Base-by-base conservation (phyloP, 441 rosid species). In the Adansonia madagascariensis region DNA sequence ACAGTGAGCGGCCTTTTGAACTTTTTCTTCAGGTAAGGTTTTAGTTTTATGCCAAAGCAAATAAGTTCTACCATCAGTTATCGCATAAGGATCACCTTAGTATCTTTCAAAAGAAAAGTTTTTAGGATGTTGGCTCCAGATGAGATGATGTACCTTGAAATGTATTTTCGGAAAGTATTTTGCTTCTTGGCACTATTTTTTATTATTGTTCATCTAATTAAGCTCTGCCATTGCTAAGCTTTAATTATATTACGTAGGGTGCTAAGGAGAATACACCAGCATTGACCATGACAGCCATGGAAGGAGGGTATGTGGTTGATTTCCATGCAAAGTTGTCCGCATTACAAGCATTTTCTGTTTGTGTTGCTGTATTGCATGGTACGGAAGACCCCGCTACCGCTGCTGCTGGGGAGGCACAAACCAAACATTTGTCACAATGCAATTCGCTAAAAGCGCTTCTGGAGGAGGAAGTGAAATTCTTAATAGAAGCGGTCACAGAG, bases 251-350 rank as follows among this genome's bases (percentile, higher is more conserved):
- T 43, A 39, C 53, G 3, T 78, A 93, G 99, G 98, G 97, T 56
- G 81, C 81, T 8, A 94, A 91, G 81, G 97, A 89, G 75, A 85
- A 77, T 20, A 80, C 79, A 49, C 89, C 95, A 4, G 91, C 95
- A 78, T 80, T 97, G 78, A 79, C 87, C 71, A 84, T 97, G 90
- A 83, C 82, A 53, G 78, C 80, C 66, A 82, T 86, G 22, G 88
- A 93, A 77, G 98, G 97, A 63, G 87, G 81, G 24, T 92, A 93
- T 79, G 90, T 89, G 11, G 91, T 97, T 69, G 90, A 93, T 73
- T 97, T 97, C 86, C 98, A 94, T 2, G 99, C 97, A 11, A 94
- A 86, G 81, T 84, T 94, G 31, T 89, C 99, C 44, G 80, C 95
- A 1, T 78, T 97, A 81, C 99, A 97, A 83, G 98, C 98, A 6